Percentiles rank a stretch among this genome's conserved stretches.
These are phyloP conservation scores for Coniella lustricola DNA, from an alignment of 2,329 filamentous ascomycete genomes.

Conservation along the genomic window DNA sequence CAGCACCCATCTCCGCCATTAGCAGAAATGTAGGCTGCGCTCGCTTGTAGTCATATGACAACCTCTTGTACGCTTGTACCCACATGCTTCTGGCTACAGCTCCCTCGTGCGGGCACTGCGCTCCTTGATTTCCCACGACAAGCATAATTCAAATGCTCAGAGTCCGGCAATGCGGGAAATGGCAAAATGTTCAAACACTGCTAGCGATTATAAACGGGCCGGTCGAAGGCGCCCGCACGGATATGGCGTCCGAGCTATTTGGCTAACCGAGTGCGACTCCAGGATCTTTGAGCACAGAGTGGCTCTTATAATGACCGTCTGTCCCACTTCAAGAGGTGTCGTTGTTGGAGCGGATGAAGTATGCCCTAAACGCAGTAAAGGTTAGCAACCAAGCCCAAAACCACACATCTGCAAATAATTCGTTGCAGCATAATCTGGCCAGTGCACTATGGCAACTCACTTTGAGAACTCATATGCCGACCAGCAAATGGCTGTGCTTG, in stretches of 20 bases:
- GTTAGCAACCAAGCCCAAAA: conserved; percentile 15
- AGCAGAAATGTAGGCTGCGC: background rate
- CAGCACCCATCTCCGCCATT: too few species aligned
- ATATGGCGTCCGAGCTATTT: too few species aligned
- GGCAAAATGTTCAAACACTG: conserved; percentile 5
- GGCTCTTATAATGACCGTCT: background rate
- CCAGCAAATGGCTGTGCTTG: conserved; percentile 99
- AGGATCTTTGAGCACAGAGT: background rate
- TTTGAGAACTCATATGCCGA: conserved; percentile 66
- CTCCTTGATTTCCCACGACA: too few species aligned
- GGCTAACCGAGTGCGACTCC: background rate
- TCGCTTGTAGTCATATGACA: conserved; percentile 1
- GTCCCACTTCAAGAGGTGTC: conserved; percentile 27
- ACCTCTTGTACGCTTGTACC: too few species aligned
- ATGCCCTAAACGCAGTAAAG: conserved; percentile 37
- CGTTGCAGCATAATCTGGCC: too few species aligned
- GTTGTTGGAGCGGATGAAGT: conserved; percentile 50
- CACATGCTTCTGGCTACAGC: too few species aligned
- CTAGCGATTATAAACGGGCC: background rate
- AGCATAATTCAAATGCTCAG: too few species aligned
- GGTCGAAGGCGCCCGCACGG: conserved; percentile 18
- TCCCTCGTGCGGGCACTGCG: too few species aligned
- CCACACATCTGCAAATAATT: too few species aligned
- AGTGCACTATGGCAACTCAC: conserved; percentile 34
- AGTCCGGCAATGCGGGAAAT: background rate